phyloP scores from a whole-genome alignment of 257 asterid species.

The Dorcoceras hygrometricum region DNA sequence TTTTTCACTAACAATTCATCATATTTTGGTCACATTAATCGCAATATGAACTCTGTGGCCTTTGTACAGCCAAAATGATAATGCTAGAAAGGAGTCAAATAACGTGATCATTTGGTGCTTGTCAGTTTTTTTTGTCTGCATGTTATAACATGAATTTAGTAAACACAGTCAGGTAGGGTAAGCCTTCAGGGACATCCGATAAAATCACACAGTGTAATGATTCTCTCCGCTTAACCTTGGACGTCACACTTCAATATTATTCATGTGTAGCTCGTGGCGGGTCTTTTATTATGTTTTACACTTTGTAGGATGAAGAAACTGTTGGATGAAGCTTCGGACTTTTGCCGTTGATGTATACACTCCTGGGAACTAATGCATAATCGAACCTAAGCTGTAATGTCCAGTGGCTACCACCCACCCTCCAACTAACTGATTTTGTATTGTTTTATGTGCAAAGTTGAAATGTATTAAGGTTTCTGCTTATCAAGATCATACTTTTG shows the following conservation, averaged over 20 bases:
- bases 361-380: neutral
- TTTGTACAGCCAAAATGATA: neutral
- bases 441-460: neutral
- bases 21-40: too few relatives aligned
- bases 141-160: neutral
- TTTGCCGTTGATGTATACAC: neutral
- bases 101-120: neutral
- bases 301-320: neutral
- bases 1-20: too few relatives aligned
- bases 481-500: too few relatives aligned
- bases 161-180: too few relatives aligned
- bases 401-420: neutral
- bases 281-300: too few relatives aligned
- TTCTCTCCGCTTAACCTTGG: neutral
- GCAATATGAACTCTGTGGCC: neutral
- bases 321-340: neutral
- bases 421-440: neutral
- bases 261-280: neutral
- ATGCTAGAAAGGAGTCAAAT: neutral
- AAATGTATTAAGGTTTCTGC: neutral
- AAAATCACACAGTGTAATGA: too few relatives aligned
- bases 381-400: neutral
- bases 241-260: neutral
- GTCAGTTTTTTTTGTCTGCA: neutral
- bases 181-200: too few relatives aligned